Conservation (phyloP, 2,329 filamentous ascomycete genomes). For the Talaromyces sp. region DNA sequence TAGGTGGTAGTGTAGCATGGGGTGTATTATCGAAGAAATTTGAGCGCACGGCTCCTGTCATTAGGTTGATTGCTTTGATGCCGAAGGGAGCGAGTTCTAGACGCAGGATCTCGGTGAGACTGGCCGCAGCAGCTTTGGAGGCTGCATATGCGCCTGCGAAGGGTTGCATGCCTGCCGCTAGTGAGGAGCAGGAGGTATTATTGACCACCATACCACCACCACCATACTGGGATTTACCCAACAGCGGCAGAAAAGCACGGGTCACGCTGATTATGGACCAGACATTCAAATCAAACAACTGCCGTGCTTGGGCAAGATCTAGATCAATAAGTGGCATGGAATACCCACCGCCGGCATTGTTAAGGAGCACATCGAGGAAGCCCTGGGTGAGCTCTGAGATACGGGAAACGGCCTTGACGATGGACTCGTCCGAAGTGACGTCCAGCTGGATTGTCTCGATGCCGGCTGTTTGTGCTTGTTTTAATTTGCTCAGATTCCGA, state of each 20-base stretch:
- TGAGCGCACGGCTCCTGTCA: not conserved
- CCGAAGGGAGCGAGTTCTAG: slow-evolving; percentile 9
- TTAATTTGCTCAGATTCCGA: not conserved
- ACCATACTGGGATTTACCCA: not conserved
- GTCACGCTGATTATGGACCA: slow-evolving; percentile 1
- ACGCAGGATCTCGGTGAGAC: not conserved
- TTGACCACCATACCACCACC: slow-evolving; percentile 9
- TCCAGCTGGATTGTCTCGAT: slow-evolving; percentile 7
- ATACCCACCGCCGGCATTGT: slow-evolving; percentile 8
- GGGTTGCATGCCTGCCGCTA: not conserved
- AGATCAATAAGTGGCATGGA: not conserved
- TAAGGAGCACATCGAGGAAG: slow-evolving; percentile 5
- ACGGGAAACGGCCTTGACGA: not conserved
- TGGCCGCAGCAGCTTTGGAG: slow-evolving; percentile 2
- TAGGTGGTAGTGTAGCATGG: not conserved
- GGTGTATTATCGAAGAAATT: not conserved
- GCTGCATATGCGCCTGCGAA: slow-evolving; percentile 8
- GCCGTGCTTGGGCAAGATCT: not conserved
- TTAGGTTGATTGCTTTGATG: not conserved
- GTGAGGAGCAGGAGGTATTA: slow-evolving; percentile 1
- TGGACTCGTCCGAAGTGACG: not conserved
- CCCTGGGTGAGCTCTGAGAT: not conserved
- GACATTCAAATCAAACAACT: slow-evolving; percentile 9
- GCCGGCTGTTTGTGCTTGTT: not conserved
- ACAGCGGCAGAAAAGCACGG: slow-evolving; percentile 1